Evolutionary conservation across 1,284 basidiomycete genomes (phyloP).

Genomic region (Tremellales sp.): DNA sequence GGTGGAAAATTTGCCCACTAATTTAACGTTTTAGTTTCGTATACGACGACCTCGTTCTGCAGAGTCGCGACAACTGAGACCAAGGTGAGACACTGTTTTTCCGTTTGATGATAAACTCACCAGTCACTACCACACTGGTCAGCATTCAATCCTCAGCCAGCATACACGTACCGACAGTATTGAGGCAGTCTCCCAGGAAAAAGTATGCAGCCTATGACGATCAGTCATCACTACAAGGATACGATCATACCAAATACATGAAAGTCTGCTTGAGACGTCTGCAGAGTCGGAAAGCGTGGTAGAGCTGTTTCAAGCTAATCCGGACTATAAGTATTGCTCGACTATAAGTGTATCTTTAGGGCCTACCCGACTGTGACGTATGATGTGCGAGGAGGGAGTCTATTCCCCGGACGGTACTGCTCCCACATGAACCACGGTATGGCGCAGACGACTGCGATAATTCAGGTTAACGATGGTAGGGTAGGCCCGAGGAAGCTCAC

Average conservation of each 20-base stretch:
- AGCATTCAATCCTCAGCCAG: not conserved
- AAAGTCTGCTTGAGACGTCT: constrained; percentile 63
- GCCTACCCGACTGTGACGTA: constrained; percentile 61
- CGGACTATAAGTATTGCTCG: constrained; percentile 57
- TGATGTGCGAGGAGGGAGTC: constrained; percentile 63
- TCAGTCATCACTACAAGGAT: constrained; percentile 9
- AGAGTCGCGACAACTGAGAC: constrained; percentile 68
- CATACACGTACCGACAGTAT: constrained; percentile 45
- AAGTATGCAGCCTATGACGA: constrained; percentile 56
- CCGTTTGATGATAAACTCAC: constrained; percentile 6
- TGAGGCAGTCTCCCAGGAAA: constrained; percentile 68
- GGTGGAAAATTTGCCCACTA: constrained; percentile 28
- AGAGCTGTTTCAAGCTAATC: constrained; percentile 58
- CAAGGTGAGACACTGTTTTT: too few relatives aligned
- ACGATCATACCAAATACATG: constrained; percentile 33
- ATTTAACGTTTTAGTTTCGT: constrained; percentile 41
- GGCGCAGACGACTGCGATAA: constrained; percentile 61
- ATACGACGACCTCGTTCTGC: constrained; percentile 62
- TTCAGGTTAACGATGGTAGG: too few relatives aligned
- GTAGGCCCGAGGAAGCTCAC: constrained; percentile 49
- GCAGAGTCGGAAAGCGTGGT: constrained; percentile 64
- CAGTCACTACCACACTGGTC: constrained; percentile 14
- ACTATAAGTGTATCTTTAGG: constrained; percentile 1
- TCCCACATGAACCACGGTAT: constrained; percentile 73
- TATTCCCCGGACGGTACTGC: constrained; percentile 68